Base-by-base conservation (phyloP, 2,329 filamentous ascomycete species). In the Penicillium corylophilum region DNA sequence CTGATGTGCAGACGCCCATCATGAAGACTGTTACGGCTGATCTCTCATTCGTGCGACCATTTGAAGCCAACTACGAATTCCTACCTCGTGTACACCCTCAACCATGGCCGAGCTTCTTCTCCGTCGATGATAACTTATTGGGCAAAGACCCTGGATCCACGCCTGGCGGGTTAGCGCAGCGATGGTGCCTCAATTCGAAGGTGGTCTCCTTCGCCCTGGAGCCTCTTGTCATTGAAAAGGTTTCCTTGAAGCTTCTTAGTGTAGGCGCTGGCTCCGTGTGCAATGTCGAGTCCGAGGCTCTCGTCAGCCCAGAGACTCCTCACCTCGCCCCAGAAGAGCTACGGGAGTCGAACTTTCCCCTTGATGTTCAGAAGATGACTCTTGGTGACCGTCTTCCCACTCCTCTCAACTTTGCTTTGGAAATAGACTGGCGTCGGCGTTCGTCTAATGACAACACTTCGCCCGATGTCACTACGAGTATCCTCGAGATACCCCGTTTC, bases 61-160 rank as follows among this genome's bases (percentile, higher is more conserved):
- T 99, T 63, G 91, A 96, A 72, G 89, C 91, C 15, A 94, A 89
- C 64, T 96, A 95, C 69, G 90, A 95, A 56, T 84, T 97, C 55
- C 80, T 86, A 12, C 91, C 94, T 10, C 82, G 88, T 9, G 77
- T 96, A 3, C 88, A 96, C 69, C 71, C 81, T 0, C 86, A 88
- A 44, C 79, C 84, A 2, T 99, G 94, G 93, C 92, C 94, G 1
- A 91, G 87, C 67, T 85, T 95, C 62, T 99, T 97, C 70, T 80
- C 85, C 46, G 76, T 82, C 16, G 80, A 84, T 29, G 70, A 74
- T 12, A 63, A 69, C 10, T 50, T 72, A 15, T 62, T 69, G 3
- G 64, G 66, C 3, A 56, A 64, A 18, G 59, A 62, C 26, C 48
- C 59, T 18, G 54, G 56, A 4, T 51, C 65, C 23, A 65, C 71